Conservation (phyloP, 2,329 filamentous ascomycete genomes). For the Graphiopsis chlorocephala region DNA sequence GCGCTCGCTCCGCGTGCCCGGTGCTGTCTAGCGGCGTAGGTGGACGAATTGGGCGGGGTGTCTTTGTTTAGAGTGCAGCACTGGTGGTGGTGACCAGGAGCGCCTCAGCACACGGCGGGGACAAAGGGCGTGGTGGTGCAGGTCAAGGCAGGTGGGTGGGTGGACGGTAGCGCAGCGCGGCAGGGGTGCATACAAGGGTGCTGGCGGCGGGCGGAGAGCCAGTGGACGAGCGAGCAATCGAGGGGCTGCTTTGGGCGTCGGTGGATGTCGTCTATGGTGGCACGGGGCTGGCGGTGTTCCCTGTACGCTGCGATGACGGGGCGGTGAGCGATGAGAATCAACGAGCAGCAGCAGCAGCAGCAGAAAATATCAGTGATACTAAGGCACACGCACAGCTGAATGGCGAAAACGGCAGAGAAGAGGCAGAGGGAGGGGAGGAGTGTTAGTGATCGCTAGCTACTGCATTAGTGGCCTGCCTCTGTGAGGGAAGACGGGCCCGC, state of each 20-base stretch:
- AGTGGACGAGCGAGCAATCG: background rate
- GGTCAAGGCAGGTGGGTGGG: background rate
- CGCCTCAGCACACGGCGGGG: background rate
- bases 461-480: background rate
- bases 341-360: background rate
- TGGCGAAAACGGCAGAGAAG: background rate
- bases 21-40: background rate
- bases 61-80: background rate
- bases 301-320: background rate
- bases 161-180: background rate
- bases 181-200: background rate
- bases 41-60: background rate
- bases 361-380: background rate
- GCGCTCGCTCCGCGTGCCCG: conserved; percentile 11
- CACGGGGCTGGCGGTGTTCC: background rate
- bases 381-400: background rate
- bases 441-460: background rate
- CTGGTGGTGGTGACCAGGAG: background rate
- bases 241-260: background rate
- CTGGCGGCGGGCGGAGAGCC: background rate
- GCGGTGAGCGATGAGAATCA: background rate
- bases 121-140: background rate
- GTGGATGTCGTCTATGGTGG: background rate
- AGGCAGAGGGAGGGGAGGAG: background rate
- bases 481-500: background rate